Evolutionary conservation across 2,329 filamentous ascomycete genomes (phyloP).

Genomic region (Trichoderma afroharzianum): DNA sequence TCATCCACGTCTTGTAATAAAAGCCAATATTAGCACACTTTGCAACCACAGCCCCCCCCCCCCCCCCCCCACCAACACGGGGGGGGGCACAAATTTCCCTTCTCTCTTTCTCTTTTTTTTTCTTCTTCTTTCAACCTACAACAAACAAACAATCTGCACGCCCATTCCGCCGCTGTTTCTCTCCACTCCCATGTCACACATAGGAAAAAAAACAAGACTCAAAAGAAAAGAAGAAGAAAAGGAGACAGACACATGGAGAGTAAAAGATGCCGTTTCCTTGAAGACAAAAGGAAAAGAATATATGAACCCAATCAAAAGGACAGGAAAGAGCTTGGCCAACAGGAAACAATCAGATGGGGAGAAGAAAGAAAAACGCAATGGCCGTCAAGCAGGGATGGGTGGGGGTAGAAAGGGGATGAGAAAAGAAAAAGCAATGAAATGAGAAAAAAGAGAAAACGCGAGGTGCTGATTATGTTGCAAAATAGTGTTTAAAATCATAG

Average conservation of each 20-base stretch:
- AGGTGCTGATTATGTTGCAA: slow-evolving; percentile 18
- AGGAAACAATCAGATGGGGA: neutral
- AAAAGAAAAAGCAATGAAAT: neutral
- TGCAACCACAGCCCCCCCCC: slow-evolving; percentile 2
- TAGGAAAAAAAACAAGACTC: slow-evolving; percentile 1
- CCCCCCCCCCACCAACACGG: too few species aligned
- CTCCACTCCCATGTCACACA: slow-evolving; percentile 5
- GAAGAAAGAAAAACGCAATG: neutral
- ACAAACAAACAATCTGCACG: neutral
- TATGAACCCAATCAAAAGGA: slow-evolving; percentile 15
- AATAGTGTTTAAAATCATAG: slow-evolving; percentile 16
- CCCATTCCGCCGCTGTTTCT: slow-evolving; percentile 10
- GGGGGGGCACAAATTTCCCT: neutral
- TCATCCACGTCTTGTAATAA: slow-evolving; percentile 37
- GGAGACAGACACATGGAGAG: neutral
- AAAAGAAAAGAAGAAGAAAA: slow-evolving; percentile 16
- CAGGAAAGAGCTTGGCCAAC: slow-evolving; percentile 5
- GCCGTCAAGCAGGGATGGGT: neutral
- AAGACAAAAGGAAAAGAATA: slow-evolving; percentile 21
- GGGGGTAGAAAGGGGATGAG: neutral
- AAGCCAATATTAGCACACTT: slow-evolving; percentile 27
- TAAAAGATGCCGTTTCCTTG: slow-evolving; percentile 5
- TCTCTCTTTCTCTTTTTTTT: neutral
- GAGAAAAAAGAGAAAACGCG: slow-evolving; percentile 4
- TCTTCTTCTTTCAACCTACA: neutral